Percentiles rank a stretch among this genome's conserved stretches.
Evolutionary conservation across 257 asterid genomes (phyloP).

Genomic region (Nicotiana otophora): DNA sequence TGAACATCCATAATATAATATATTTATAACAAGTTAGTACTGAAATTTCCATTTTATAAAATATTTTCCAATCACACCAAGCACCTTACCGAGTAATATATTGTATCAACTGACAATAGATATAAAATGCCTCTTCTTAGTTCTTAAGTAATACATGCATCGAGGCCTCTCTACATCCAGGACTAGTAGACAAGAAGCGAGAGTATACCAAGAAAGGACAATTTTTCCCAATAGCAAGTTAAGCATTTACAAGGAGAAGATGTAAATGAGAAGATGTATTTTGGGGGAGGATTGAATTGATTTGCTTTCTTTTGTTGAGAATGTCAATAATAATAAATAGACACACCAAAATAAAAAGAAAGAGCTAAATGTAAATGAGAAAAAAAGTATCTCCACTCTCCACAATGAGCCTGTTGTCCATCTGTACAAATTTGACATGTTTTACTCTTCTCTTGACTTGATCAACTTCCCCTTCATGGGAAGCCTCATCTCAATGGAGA

Average conservation of each 20-base stretch:
- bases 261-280: neutral
- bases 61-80: too few species aligned
- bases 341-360: neutral
- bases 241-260: neutral
- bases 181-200: too few species aligned
- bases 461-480: neutral
- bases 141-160: too few species aligned
- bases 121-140: too few species aligned
- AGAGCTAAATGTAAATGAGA: neutral
- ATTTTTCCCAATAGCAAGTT: neutral
- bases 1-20: too few species aligned
- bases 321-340: neutral
- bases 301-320: neutral
- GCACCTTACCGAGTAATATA: too few species aligned
- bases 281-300: neutral
- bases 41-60: too few species aligned
- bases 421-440: neutral
- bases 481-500: slow-evolving; percentile 8
- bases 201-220: neutral
- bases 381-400: neutral
- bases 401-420: neutral
- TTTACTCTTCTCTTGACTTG: neutral
- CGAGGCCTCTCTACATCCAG: too few species aligned
- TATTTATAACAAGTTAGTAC: too few species aligned
- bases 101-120: too few species aligned